Evolutionary conservation across 352 stramenopile genomes (phyloP).

Genomic region (Phytophthora brassicae): DNA sequence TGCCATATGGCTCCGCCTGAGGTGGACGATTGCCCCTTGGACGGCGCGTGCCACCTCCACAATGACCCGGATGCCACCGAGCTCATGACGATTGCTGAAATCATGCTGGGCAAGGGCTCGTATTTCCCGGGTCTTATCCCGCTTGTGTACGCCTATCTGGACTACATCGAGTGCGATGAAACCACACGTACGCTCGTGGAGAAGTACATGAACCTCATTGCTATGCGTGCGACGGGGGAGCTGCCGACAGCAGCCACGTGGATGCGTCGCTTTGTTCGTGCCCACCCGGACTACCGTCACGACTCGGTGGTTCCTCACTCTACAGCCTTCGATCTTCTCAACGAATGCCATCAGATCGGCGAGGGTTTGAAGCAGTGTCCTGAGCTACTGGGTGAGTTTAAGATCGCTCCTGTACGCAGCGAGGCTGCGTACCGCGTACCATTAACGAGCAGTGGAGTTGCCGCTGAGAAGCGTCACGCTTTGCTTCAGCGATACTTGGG

Average conservation of each 20-base stretch:
- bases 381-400: slow-evolving; percentile 92
- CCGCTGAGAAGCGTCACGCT: slow-evolving; percentile 66
- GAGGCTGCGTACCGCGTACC: slow-evolving; percentile 92
- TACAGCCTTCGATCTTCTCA: slow-evolving; percentile 93
- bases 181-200: slow-evolving; percentile 77
- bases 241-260: slow-evolving; percentile 96
- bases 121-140: slow-evolving; percentile 97
- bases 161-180: slow-evolving; percentile 97
- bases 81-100: slow-evolving; percentile 98
- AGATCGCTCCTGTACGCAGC: slow-evolving; percentile 91
- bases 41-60: slow-evolving; percentile 49
- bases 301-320: slow-evolving; percentile 91
- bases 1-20: slow-evolving; percentile 92
- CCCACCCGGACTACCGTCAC: slow-evolving; percentile 94
- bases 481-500: slow-evolving; percentile 58
- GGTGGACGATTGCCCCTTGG: slow-evolving; percentile 58
- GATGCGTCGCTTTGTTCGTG: slow-evolving; percentile 95
- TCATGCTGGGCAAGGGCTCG: slow-evolving; percentile 94
- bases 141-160: slow-evolving; percentile 96
- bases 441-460: slow-evolving; percentile 88
- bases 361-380: slow-evolving; percentile 91
- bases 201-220: slow-evolving; percentile 90
- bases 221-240: slow-evolving; percentile 93
- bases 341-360: slow-evolving; percentile 95
- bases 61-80: slow-evolving; percentile 78